Base-by-base conservation (phyloP, 179 eudicot genomes). In the Silene noctiflora region DNA sequence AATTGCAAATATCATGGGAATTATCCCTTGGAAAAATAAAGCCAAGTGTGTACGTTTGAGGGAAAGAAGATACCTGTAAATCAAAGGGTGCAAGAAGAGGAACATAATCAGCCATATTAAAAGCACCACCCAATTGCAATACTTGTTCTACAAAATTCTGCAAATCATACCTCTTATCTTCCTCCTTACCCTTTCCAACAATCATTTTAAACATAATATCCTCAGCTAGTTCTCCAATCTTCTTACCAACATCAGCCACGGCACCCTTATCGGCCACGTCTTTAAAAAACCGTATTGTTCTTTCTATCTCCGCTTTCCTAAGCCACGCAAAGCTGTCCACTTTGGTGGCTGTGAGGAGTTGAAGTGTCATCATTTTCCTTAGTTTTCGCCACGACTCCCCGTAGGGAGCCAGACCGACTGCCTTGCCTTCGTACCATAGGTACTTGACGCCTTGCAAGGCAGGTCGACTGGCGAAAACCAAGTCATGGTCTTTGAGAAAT, bases 361-460 rank as follows among this genome's bases (percentile, higher is more conserved):
- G 88, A 83, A 78, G 83, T n/a, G 87, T 61, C 27, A 84, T 82
- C 85, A 88, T 85, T 60, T 65, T 76, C 6, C 92, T 84, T 16
- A 84, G 86, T 66, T 86, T 86, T 6, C 95, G 81, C 95, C 91
- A 90, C 76, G 84, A 85, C 0, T 89, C 68, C 0, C 95, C 95
- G 65, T 88, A 88, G 4, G 87, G 89, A 19, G 94, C 77, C 80
- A 90, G 84, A 2, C 84, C 87, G 10, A 90, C 81, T 73, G 86
- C 89, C 56, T 89, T 85, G 64, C 80, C 80, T 3, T 84, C 89
- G 66, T 87, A 86, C 14, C 91, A 82, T 0, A 88, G 75, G 76
- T 82, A 79, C 14, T 81, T 78, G 10, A 86, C 87, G 33, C 85
- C 87, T 4, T 88, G 87, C 9, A 80, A 78, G 53, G 73, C 78